Percentiles rank a stretch among this genome's conserved stretches.
These are phyloP conservation scores for Rhododendron mucronatum DNA, from an alignment of 148 eudicot species.

Conservation along the genomic window DNA sequence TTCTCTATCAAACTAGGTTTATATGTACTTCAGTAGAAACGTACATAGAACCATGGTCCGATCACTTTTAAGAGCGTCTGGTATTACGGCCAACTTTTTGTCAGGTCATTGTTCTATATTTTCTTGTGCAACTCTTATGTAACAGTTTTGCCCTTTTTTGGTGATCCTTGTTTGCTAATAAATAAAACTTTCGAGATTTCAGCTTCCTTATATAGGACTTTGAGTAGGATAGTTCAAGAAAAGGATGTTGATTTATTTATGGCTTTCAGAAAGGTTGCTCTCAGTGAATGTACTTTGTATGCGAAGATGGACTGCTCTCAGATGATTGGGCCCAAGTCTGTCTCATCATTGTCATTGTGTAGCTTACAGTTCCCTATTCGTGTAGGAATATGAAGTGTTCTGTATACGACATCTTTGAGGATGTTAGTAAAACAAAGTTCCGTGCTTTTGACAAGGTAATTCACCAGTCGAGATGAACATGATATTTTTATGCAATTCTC, in stretches of 20 bases:
- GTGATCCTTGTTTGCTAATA: neutral
- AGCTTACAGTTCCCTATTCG: constrained; percentile 8
- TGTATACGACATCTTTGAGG: constrained; percentile 74
- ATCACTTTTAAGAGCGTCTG: neutral
- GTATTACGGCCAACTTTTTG: neutral
- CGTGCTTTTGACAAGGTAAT: constrained; percentile 72
- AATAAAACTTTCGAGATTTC: neutral
- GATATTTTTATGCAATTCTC: neutral
- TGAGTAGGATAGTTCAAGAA: neutral
- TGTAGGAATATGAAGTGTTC: constrained; percentile 76
- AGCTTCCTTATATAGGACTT: neutral
- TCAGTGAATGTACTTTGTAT: neutral
- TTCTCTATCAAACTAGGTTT: neutral
- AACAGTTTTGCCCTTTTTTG: neutral
- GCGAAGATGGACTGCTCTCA: neutral
- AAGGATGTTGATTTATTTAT: neutral
- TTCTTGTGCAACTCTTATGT: neutral
- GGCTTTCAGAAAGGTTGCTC: neutral
- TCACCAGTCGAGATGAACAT: neutral
- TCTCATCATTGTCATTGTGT: neutral
- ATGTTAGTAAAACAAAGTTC: constrained; percentile 56
- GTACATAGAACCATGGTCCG: neutral
- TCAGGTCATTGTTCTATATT: neutral
- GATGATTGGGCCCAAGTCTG: neutral
- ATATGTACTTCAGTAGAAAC: neutral